Evolutionary conservation across 768 basidiomycete genomes (phyloP).

Genomic region (Tricholoma flavovirens): DNA sequence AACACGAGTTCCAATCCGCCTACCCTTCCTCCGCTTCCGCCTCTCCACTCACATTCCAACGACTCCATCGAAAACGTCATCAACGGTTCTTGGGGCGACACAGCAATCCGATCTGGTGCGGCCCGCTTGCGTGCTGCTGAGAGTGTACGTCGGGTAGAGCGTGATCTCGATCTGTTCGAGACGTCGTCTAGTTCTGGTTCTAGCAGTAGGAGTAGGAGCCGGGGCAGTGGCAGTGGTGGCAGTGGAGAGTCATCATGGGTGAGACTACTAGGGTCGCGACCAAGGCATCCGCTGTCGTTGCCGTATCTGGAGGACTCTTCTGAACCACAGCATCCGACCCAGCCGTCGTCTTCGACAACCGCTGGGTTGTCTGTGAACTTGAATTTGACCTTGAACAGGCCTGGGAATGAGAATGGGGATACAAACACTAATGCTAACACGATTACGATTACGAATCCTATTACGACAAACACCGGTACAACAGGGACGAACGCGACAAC

Average conservation of each 20-base stretch:
- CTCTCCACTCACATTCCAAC: neutral
- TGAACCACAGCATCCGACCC: neutral
- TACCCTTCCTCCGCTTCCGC: slow-evolving; percentile 1
- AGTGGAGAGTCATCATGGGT: neutral
- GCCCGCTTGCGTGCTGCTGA: neutral
- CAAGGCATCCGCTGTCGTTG: no score
- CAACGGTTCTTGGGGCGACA: neutral
- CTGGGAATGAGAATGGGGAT: no score
- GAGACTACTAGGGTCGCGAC: neutral
- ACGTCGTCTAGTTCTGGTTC: neutral
- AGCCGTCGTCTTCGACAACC: neutral
- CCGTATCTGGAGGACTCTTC: neutral
- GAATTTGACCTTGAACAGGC: neutral
- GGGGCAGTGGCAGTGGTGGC: neutral
- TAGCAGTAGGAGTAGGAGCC: neutral
- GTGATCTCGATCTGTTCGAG: neutral
- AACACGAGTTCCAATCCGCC: slow-evolving; percentile 4
- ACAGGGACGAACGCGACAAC: neutral
- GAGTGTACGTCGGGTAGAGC: neutral
- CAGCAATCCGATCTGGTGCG: neutral
- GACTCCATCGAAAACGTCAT: neutral
- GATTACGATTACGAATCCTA: neutral
- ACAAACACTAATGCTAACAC: neutral
- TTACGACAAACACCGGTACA: neutral
- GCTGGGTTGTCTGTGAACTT: neutral